Conservation (phyloP, 192 early-diverging fungal species). For the Kappamyces sp. region DNA sequence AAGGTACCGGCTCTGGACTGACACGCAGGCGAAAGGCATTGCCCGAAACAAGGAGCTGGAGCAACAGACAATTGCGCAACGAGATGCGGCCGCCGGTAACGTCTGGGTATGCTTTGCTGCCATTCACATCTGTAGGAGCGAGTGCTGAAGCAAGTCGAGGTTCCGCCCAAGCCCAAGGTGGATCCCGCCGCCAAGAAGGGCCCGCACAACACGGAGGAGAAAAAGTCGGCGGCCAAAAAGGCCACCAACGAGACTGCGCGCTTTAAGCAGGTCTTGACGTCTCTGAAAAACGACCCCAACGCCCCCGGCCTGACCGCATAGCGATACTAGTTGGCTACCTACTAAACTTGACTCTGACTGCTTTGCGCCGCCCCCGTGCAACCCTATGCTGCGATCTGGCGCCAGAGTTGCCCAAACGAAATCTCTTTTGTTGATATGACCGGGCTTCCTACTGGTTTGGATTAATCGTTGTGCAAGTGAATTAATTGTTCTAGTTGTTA, state of each 20-base stretch:
- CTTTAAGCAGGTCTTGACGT: slow-evolving; percentile 44
- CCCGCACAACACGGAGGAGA: slow-evolving; percentile 23
- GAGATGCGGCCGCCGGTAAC: slow-evolving; percentile 32
- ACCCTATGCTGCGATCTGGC: too few relatives aligned
- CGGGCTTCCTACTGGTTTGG: neutral
- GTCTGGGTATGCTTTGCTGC: slow-evolving; percentile 35
- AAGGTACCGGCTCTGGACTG: slow-evolving; percentile 17
- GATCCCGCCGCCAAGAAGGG: slow-evolving; percentile 2
- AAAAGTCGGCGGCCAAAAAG: slow-evolving; percentile 24
- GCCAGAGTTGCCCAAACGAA: too few relatives aligned
- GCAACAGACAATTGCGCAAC: slow-evolving; percentile 19
- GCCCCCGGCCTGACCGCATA: slow-evolving; percentile 34
- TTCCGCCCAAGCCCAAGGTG: slow-evolving; percentile 23
- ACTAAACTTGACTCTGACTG: too few relatives aligned
- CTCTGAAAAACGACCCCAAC: slow-evolving; percentile 35
- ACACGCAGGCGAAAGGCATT: slow-evolving; percentile 25
- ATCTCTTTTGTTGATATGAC: neutral
- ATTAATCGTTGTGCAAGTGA: neutral
- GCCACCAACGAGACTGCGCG: slow-evolving; percentile 33
- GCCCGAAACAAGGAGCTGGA: slow-evolving; percentile 45
- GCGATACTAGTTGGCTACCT: neutral
- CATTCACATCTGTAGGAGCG: slow-evolving; percentile 27
- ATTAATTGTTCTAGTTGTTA: slow-evolving; percentile 59
- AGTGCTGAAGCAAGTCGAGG: slow-evolving; percentile 41
- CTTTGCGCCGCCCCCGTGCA: too few relatives aligned